Evolutionary conservation across 441 rosid species (phyloP), one percentile per base, ranked within the genome.

Genomic region (Gossypium gossypioides): DNA sequence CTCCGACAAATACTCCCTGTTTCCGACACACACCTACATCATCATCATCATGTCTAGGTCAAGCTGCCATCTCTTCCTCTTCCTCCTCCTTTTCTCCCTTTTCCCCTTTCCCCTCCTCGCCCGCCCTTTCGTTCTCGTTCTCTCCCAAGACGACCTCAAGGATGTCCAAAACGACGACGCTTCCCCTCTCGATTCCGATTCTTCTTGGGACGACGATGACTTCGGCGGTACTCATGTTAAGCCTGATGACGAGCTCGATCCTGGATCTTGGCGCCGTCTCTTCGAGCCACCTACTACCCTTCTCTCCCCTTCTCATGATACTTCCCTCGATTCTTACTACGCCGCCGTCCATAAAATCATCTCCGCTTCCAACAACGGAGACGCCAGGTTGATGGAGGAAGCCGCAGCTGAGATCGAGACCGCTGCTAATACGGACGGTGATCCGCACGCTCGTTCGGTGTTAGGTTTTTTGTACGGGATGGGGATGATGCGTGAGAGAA

Each of bases 201-300:
- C 86, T 29, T 80, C 91, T 46, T 92, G 92, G 92, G 97, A 94
- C 72, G 97, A 94, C 60, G 97, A 92, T 51, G 97, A 94, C 42
- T 92, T 92, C 71, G 93, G 89, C 8, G 97, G 93, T 71, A 72
- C 92, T 29, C 91, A 85, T 12, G 75, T 88, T 13, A 89, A 85
- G 74, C 75, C 93, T 2, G 96, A 89, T 29, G 89, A 91, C 52
- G 88, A 89, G 78, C 94, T 93, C 66, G 97, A 91, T 63, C 97
- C 96, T 8, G 97, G 98, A n/a, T 91, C 98, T 1, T 93, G 98
- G 98, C 89, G 94, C 68, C 89, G 89, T 24, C 83, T 91, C 71
- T 87, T 93, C 71, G 98, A 89, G 81, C 90, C 97, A 34, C 86
- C 87, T 71, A 76, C 84, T 80, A 9, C 27, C 58, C 6, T 57